A percentile compares a stretch with the other conserved stretches of the same genome.
These are phyloP conservation scores for Mucor irregularis DNA, from an alignment of 371 early-diverging fungal genomes.

Conservation along the genomic window DNA sequence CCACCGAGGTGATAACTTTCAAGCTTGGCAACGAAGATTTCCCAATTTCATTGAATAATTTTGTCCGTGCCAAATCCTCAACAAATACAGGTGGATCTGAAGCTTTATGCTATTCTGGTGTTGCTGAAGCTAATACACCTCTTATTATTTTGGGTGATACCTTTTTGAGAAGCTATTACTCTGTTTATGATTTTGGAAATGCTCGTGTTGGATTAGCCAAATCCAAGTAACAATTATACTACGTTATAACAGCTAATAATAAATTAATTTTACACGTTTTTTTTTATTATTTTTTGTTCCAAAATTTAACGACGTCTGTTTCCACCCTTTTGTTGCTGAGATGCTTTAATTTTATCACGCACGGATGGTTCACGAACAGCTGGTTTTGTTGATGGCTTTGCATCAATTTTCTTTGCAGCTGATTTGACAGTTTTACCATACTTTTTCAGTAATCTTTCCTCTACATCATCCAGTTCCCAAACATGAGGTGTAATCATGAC, in stretches of 20 bases:
- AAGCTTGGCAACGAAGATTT: conserved; percentile 27
- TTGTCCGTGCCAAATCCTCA: conserved; percentile 26
- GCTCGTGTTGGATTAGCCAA: conserved; percentile 35
- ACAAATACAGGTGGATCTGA: neutral
- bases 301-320: conserved; percentile 37
- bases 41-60: conserved; percentile 14
- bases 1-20: conserved; percentile 15
- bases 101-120: conserved; percentile 36
- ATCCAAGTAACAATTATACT: conserved; percentile 2
- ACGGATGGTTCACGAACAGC: conserved; percentile 11
- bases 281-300: neutral
- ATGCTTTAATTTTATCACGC: conserved; percentile 30
- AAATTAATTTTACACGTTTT: neutral
- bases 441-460: conserved; percentile 76
- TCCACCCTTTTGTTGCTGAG: conserved; percentile 24
- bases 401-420: neutral
- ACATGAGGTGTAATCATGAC: conserved; percentile 80
- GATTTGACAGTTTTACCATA: conserved; percentile 58
- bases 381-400: conserved; percentile 9
- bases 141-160: conserved; percentile 39
- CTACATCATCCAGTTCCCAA: conserved; percentile 85
- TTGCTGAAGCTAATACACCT: conserved; percentile 29
- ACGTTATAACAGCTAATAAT: neutral
- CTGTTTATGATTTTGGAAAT: conserved; percentile 40
- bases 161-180: conserved; percentile 37